phyloP scores from a whole-genome alignment of 2,329 filamentous ascomycete species.

The Graphiopsis chlorocephala region DNA sequence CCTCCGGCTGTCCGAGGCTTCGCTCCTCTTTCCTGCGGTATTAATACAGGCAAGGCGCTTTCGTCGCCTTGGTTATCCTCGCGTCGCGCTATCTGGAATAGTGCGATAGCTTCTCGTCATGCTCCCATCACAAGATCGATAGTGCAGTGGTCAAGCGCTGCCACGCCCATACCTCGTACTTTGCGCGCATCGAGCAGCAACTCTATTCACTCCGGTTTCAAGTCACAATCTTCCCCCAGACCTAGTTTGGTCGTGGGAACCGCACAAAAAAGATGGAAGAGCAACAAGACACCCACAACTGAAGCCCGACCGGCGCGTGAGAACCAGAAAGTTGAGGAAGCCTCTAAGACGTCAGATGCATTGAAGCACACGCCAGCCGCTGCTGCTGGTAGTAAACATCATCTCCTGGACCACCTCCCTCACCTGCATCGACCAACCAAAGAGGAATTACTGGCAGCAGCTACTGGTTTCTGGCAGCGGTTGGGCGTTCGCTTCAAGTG shows the following conservation, averaged over 20 bases:
- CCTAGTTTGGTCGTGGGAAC: background rate
- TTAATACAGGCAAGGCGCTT: background rate
- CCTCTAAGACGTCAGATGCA: slow-evolving; percentile 24
- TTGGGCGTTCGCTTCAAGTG: slow-evolving; percentile 93
- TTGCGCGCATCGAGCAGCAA: background rate
- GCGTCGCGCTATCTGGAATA: slow-evolving; percentile 7
- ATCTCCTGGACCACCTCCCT: slow-evolving; percentile 59
- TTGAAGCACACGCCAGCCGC: slow-evolving; percentile 30
- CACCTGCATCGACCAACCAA: slow-evolving; percentile 81
- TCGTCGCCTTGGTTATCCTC: background rate
- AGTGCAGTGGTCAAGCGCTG: background rate
- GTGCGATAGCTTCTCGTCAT: background rate
- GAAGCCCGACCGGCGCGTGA: slow-evolving; percentile 15
- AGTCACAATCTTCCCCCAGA: background rate
- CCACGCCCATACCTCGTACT: background rate
- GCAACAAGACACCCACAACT: slow-evolving; percentile 17
- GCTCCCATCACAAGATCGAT: background rate
- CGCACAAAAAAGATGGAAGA: slow-evolving; percentile 21
- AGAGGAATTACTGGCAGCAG: slow-evolving; percentile 86
- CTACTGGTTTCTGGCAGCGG: slow-evolving; percentile 88
- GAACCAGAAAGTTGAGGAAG: slow-evolving; percentile 24
- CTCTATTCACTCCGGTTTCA: background rate
- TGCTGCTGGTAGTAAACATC: slow-evolving; percentile 21
- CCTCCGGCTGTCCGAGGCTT: slow-evolving; percentile 2
- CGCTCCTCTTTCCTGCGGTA: background rate